A percentile compares a stretch with the other conserved stretches of the same genome.
phyloP scores from a whole-genome alignment of 2,329 filamentous ascomycete genomes.

The Fusarium sp. region DNA sequence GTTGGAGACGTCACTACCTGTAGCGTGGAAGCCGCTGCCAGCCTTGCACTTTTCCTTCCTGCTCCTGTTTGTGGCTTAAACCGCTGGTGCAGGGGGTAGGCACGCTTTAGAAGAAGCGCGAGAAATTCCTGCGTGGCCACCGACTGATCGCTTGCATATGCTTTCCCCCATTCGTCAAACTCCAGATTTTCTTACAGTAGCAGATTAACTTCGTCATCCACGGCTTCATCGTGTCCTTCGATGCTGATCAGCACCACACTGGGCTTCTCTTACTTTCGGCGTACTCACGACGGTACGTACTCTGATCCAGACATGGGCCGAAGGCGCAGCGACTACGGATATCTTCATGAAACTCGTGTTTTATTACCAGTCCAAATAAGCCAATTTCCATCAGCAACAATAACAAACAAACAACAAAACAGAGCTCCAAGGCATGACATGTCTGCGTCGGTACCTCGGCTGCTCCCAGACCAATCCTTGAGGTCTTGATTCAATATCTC shows the following conservation, averaged over 20 bases:
- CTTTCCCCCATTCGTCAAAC: conserved; percentile 24
- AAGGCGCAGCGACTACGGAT: conserved; percentile 15
- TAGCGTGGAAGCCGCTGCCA: conserved; percentile 28
- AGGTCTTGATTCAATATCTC: conserved; percentile 17
- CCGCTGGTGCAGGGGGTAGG: conserved; percentile 16
- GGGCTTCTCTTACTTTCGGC: conserved; percentile 15
- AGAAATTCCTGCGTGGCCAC: conserved; percentile 33
- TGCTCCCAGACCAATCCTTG: conserved; percentile 20
- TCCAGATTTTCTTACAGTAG: conserved; percentile 6
- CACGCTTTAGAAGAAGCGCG: conserved; percentile 14
- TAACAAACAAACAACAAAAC: conserved; percentile 31
- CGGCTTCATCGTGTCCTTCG: conserved; percentile 15
- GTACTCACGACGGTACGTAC: conserved; percentile 1
- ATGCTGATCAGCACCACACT: conserved; percentile 29
- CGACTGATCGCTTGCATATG: conserved; percentile 16
- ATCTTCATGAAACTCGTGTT: conserved; percentile 19
- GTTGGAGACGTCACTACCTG: conserved; percentile 36
- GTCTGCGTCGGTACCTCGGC: conserved; percentile 22
- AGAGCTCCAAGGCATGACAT: conserved; percentile 22
- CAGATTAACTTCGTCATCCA: conserved; percentile 24
- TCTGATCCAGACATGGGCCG: background rate
- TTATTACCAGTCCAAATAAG: conserved; percentile 20
- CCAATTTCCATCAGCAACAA: conserved; percentile 6
- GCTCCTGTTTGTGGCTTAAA: conserved; percentile 26
- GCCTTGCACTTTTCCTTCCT: conserved; percentile 31